phyloP scores from a whole-genome alignment of 306 rosid genomes.

The Vigna angularis region DNA sequence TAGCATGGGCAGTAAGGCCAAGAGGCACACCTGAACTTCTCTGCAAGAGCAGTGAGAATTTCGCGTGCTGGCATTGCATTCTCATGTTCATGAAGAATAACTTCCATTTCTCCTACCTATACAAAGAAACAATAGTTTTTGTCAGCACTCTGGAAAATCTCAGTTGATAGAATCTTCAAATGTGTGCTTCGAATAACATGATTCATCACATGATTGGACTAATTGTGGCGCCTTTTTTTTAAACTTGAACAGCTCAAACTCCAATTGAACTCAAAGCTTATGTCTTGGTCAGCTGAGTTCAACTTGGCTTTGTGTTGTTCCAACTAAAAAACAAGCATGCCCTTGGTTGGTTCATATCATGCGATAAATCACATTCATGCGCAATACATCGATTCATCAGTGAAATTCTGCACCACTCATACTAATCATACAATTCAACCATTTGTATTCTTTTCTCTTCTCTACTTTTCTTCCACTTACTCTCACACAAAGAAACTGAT shows the following conservation, averaged over 20 bases:
- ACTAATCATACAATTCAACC: neutral
- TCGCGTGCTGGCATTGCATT: slow-evolving; percentile 90
- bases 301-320: no score
- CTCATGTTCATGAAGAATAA: slow-evolving; percentile 79
- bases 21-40: slow-evolving; percentile 85
- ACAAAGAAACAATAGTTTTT: slow-evolving; percentile 39
- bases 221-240: neutral
- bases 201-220: neutral
- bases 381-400: neutral
- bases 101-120: slow-evolving; percentile 93
- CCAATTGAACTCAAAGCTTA: no score
- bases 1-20: slow-evolving; percentile 24
- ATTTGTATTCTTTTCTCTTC: neutral
- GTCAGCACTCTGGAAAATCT: neutral
- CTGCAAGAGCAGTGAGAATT: slow-evolving; percentile 76
- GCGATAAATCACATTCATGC: neutral
- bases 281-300: no score
- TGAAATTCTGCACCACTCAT: neutral
- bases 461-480: neutral
- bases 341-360: neutral
- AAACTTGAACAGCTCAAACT: no score
- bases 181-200: neutral
- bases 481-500: neutral
- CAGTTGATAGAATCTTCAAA: neutral
- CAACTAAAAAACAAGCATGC: no score